A percentile compares a stretch with the other conserved stretches of the same genome.
These are phyloP conservation scores for Vaccinium darrowii DNA, from an alignment of 148 eudicot species.

Conservation along the genomic window DNA sequence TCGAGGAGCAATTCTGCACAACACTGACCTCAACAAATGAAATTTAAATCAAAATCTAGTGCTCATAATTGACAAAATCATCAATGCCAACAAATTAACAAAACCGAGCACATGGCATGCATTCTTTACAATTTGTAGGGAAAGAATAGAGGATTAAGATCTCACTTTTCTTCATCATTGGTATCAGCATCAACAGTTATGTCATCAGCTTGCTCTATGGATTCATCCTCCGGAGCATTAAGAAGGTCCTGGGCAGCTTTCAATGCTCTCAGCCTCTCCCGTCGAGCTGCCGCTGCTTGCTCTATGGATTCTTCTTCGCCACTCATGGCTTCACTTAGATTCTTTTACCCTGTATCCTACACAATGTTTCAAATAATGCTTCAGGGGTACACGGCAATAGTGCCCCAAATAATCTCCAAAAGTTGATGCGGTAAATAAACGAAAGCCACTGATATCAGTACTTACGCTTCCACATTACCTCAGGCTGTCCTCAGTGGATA, in stretches of 20 bases:
- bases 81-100: background rate
- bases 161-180: constrained; percentile 50
- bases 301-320: constrained; percentile 55
- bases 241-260: constrained; percentile 80
- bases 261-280: constrained; percentile 78
- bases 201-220: constrained; percentile 27
- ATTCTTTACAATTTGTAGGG: background rate
- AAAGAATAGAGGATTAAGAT: constrained; percentile 11
- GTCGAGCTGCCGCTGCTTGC: constrained; percentile 73
- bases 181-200: constrained; percentile 18
- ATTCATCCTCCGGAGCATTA: constrained; percentile 61
- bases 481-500: background rate
- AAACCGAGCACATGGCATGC: background rate
- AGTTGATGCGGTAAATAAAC: background rate
- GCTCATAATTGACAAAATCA: background rate
- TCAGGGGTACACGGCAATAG: background rate
- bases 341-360: background rate
- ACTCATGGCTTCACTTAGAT: constrained; percentile 38
- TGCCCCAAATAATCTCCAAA: background rate
- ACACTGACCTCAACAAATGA: background rate
- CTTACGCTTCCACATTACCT: background rate
- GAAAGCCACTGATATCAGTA: background rate
- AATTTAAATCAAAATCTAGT: background rate
- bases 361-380: background rate
- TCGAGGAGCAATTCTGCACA: background rate